Conservation (phyloP, 1,284 basidiomycete species). For the Polyporus tsugae region DNA sequence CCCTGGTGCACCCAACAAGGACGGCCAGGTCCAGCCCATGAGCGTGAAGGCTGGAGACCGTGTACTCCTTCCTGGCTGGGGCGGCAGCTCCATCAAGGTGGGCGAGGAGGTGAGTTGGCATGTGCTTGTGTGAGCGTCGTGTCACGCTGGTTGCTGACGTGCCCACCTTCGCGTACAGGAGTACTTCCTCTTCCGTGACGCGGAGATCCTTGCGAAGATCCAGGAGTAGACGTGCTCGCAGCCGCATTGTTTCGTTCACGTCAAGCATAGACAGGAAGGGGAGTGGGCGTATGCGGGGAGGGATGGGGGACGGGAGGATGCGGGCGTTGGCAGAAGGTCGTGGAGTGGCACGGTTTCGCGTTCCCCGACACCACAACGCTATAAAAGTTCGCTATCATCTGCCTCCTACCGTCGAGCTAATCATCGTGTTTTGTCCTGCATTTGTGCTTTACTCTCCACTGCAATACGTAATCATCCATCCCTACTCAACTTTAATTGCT, state of each 20-base stretch:
- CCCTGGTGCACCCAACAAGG: slow-evolving; percentile 90
- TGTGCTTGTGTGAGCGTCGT: slow-evolving; percentile 28
- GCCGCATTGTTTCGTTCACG: not conserved
- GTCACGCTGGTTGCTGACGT: slow-evolving; percentile 15
- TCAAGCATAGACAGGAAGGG: slow-evolving; percentile 10
- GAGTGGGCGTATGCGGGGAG: not conserved
- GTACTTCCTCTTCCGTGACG: slow-evolving; percentile 95
- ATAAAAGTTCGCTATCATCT: slow-evolving; percentile 43
- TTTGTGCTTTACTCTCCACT: slow-evolving; percentile 8
- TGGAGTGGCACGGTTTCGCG: not conserved
- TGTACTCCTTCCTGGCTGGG: slow-evolving; percentile 95
- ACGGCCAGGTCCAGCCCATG: slow-evolving; percentile 83
- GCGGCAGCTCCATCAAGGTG: slow-evolving; percentile 95
- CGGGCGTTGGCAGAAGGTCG: not conserved
- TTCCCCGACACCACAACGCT: slow-evolving; percentile 9
- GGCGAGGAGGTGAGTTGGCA: slow-evolving; percentile 85
- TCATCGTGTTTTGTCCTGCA: slow-evolving; percentile 31
- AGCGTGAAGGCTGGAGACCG: slow-evolving; percentile 90
- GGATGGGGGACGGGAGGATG: not conserved
- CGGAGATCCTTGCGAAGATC: slow-evolving; percentile 97
- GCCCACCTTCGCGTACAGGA: slow-evolving; percentile 62
- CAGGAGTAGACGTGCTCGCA: slow-evolving; percentile 67
- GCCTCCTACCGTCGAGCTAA: slow-evolving; percentile 41
- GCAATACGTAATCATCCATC: slow-evolving; percentile 17
- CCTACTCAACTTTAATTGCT: slow-evolving; percentile 7